phyloP scores from a whole-genome alignment of 2,329 filamentous ascomycete genomes.

The Claviceps fusiformis region DNA sequence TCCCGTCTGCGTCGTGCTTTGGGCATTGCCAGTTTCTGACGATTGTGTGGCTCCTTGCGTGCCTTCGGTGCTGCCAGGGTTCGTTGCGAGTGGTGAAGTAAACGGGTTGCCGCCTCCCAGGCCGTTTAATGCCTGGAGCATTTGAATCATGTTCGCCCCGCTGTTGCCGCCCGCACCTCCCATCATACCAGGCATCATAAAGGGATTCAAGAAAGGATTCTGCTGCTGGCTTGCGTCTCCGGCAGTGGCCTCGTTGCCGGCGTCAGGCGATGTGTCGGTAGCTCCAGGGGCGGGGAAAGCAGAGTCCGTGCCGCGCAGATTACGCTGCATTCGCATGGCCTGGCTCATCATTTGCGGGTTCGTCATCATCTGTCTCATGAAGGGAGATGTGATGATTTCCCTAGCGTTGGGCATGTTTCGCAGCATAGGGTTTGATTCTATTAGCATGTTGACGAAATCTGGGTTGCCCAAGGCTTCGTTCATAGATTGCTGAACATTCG shows the following conservation, averaged over 20 bases:
- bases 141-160: slow-evolving; percentile 13
- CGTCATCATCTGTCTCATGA: slow-evolving; percentile 85
- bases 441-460: slow-evolving; percentile 87
- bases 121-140: slow-evolving; percentile 15
- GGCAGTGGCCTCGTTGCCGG: slow-evolving; percentile 19
- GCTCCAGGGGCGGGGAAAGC: slow-evolving; percentile 82
- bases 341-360: slow-evolving; percentile 74
- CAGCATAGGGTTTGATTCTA: slow-evolving; percentile 77
- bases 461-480: slow-evolving; percentile 94
- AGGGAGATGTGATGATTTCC: slow-evolving; percentile 75
- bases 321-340: slow-evolving; percentile 69
- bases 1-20: slow-evolving; percentile 12
- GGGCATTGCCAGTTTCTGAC: slow-evolving; percentile 12
- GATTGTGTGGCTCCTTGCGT: slow-evolving; percentile 15
- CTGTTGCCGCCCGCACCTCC: slow-evolving; percentile 8
- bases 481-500: slow-evolving; percentile 73
- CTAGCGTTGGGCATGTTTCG: slow-evolving; percentile 62
- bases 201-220: slow-evolving; percentile 31
- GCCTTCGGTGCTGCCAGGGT: not conserved
- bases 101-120: slow-evolving; percentile 23
- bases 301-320: slow-evolving; percentile 42
- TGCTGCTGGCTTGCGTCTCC: slow-evolving; percentile 11
- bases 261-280: slow-evolving; percentile 69
- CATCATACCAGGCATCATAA: slow-evolving; percentile 15
- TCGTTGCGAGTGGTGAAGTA: slow-evolving; percentile 11